These are phyloP conservation scores for Aspergillus asperescens DNA, from an alignment of 495 filamentous ascomycete genomes.

Conservation along the genomic window DNA sequence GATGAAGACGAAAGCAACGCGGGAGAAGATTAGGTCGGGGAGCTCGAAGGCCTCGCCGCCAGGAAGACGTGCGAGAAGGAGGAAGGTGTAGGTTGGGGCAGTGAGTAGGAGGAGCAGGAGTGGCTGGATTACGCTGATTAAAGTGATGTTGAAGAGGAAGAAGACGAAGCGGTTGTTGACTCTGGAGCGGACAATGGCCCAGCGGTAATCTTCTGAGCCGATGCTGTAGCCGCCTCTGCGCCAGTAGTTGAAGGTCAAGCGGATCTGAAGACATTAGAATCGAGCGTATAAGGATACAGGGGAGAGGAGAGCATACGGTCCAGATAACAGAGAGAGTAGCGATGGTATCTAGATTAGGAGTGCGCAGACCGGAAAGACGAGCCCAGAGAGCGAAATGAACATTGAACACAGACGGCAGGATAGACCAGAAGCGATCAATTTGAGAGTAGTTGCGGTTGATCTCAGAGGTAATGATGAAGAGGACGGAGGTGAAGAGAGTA, in stretches of 20 bases:
- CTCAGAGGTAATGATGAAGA: slow-evolving; percentile 72
- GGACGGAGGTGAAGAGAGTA: slow-evolving; percentile 57
- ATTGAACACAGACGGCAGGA: slow-evolving; percentile 82
- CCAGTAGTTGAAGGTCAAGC: slow-evolving; percentile 96
- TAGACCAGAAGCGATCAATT: slow-evolving; percentile 86
- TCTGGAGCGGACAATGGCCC: slow-evolving; percentile 53
- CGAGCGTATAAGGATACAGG: neutral
- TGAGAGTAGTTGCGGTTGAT: slow-evolving; percentile 91
- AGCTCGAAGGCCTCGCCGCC: slow-evolving; percentile 40
- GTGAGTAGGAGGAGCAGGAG: slow-evolving; percentile 63
- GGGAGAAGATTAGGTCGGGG: slow-evolving; percentile 64
- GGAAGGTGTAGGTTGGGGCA: slow-evolving; percentile 74
- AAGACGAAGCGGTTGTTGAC: slow-evolving; percentile 55
- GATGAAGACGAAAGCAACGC: slow-evolving; percentile 62
- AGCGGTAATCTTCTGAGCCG: slow-evolving; percentile 92
- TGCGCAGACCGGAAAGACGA: slow-evolving; percentile 65
- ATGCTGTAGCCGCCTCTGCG: slow-evolving; percentile 86
- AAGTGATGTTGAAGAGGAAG: slow-evolving; percentile 78
- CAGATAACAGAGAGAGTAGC: slow-evolving; percentile 67
- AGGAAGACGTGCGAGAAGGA: slow-evolving; percentile 50
- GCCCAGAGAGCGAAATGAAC: slow-evolving; percentile 82
- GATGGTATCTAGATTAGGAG: slow-evolving; percentile 66
- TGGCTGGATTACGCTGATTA: slow-evolving; percentile 83
- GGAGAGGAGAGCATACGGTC: slow-evolving; percentile 58
- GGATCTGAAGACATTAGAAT: slow-evolving; percentile 38